Evolutionary conservation across 2,329 filamentous ascomycete species (phyloP).

Genomic region (Penicillium verrucosum): DNA sequence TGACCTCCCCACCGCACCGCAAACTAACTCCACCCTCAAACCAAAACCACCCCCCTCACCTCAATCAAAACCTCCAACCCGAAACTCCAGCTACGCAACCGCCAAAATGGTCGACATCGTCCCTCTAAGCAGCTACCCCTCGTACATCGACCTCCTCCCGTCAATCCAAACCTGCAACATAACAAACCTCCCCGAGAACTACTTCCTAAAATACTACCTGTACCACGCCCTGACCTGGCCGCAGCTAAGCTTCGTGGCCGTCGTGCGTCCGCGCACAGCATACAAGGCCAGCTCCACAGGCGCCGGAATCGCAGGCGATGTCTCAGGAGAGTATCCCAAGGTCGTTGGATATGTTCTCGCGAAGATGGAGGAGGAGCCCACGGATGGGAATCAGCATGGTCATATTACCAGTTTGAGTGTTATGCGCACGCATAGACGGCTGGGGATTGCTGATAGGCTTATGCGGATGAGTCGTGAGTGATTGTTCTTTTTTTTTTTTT

Average conservation of each 20-base stretch:
- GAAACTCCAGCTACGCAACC: neutral
- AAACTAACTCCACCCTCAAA: neutral
- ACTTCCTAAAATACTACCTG: slow-evolving; percentile 99
- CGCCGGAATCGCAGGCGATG: slow-evolving; percentile 18
- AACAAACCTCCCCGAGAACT: slow-evolving; percentile 98
- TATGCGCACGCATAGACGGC: slow-evolving; percentile 87
- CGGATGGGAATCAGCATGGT: slow-evolving; percentile 86
- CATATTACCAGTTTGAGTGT: slow-evolving; percentile 95
- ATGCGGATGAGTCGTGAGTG: slow-evolving; percentile 92
- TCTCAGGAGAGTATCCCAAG: slow-evolving; percentile 69
- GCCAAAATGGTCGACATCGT: slow-evolving; percentile 49
- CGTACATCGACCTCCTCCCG: slow-evolving; percentile 78
- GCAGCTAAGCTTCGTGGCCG: slow-evolving; percentile 92
- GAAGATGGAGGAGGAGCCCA: slow-evolving; percentile 98
- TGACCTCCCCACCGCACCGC: slow-evolving; percentile 6
- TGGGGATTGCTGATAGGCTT: slow-evolving; percentile 93
- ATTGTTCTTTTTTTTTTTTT: too few relatives aligned
- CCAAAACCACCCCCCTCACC: neutral
- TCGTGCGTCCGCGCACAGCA: slow-evolving; percentile 77
- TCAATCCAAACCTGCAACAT: slow-evolving; percentile 96
- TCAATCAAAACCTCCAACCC: too few relatives aligned
- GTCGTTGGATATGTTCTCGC: slow-evolving; percentile 99
- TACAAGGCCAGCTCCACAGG: slow-evolving; percentile 66
- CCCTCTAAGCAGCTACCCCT: slow-evolving; percentile 46
- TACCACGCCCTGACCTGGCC: slow-evolving; percentile 99